phyloP scores from a whole-genome alignment of 129 eudicot species.

The Tagetes patula region DNA sequence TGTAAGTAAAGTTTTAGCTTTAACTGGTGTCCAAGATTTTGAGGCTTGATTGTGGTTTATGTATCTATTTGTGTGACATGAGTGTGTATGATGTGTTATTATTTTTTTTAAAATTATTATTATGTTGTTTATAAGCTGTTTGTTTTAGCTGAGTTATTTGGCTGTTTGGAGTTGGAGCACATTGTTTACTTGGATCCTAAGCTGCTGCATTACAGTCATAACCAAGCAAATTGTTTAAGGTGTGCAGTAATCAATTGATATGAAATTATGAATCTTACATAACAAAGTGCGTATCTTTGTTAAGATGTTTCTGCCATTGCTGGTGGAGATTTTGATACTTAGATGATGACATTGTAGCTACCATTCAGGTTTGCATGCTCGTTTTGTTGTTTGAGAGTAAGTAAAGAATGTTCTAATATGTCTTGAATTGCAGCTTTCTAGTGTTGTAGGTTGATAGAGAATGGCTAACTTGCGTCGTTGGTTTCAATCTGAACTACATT shows the following conservation, averaged over 20 bases:
- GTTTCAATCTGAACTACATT: neutral
- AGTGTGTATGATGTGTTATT: neutral
- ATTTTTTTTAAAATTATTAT: neutral
- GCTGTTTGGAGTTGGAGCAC: slow-evolving; percentile 4
- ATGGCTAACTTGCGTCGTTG: neutral
- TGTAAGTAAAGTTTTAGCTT: slow-evolving; percentile 24
- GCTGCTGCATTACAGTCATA: neutral
- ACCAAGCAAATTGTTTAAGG: slow-evolving; percentile 1
- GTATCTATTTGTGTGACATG: slow-evolving; percentile 14
- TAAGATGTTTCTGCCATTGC: slow-evolving; percentile 6
- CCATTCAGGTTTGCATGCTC: neutral
- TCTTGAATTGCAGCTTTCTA: neutral
- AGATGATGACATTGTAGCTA: slow-evolving; percentile 18
- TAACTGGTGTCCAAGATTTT: neutral
- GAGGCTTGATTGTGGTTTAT: neutral
- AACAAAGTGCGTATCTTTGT: neutral
- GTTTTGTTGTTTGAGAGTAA: neutral
- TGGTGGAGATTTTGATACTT: neutral
- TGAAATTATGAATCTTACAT: slow-evolving; percentile 5
- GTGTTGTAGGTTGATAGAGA: neutral
- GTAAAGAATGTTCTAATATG: neutral
- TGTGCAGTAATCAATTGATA: slow-evolving; percentile 4
- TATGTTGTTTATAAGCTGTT: slow-evolving; percentile 3
- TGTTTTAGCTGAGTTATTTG: slow-evolving; percentile 6
- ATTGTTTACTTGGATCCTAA: slow-evolving; percentile 8